These are phyloP conservation scores for Neonectria punicea DNA, from an alignment of 2,329 filamentous ascomycete genomes.

Conservation along the genomic window DNA sequence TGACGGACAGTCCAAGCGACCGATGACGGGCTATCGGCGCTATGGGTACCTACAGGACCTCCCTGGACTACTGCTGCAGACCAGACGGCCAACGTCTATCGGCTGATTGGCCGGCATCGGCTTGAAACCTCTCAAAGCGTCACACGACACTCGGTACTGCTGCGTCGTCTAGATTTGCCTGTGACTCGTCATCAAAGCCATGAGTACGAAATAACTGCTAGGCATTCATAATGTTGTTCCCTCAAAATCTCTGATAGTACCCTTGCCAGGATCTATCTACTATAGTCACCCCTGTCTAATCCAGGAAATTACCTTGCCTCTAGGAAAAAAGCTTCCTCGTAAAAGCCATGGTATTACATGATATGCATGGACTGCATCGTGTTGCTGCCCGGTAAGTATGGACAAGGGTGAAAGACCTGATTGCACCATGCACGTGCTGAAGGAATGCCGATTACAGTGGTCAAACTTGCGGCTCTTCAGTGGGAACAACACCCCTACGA, in stretches of 20 bases:
- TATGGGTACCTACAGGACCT: background rate
- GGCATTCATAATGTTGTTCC: background rate
- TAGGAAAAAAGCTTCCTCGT: background rate
- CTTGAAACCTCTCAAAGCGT: background rate
- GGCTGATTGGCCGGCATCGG: conserved; percentile 6
- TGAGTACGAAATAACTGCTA: background rate
- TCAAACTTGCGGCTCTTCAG: conserved; percentile 16
- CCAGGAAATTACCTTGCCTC: background rate
- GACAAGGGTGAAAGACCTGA: too few species aligned
- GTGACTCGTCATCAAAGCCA: conserved; percentile 1
- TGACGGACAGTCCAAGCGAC: background rate
- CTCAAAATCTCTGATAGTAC: background rate
- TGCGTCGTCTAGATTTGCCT: background rate
- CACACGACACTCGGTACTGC: background rate
- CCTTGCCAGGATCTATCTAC: background rate
- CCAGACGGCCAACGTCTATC: background rate
- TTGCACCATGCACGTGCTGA: background rate
- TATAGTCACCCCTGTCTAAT: background rate
- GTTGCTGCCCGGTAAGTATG: too few species aligned
- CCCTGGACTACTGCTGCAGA: background rate
- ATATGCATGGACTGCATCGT: background rate
- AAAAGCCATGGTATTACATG: background rate
- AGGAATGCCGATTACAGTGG: background rate
- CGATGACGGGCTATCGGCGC: background rate
- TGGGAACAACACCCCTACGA: background rate